Evolutionary conservation across 179 eudicot genomes (phyloP), one percentile per base, ranked within the genome.

Genomic region (Spergularia azorica): DNA sequence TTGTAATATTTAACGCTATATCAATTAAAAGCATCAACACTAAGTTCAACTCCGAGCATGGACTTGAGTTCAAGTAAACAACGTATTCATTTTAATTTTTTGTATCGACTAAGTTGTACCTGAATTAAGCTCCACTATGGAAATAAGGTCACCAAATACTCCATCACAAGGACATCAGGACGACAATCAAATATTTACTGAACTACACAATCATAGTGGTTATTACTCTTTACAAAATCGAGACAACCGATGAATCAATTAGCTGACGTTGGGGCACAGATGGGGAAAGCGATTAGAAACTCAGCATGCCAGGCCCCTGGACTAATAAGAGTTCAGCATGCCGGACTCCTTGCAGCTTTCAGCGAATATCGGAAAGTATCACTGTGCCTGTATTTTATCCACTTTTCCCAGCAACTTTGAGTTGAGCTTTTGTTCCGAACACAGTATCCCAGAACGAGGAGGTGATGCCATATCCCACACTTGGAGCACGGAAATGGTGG

Each of bases 391-490:
- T 4, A 48, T 21, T 5, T 66, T 50, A 70, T 68, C 75, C 73
- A 50, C 51, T 58, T 74, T 75, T 78, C 72, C 78, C 76, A 70
- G 65, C 75, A 15, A 75, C 68, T 71, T 84, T 78, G n/a, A 84
- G 73, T 63, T 70, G 87, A 54, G 97, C 89, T 41, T 84, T 84
- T 67, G 97, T 92, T 51, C 97, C 90, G 51, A 92, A 92, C 26
- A 88, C 87, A 68, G 63, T 83, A 60, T 92, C 95, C 97, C 97
- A 92, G 11, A 92, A 76, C 5, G 84, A 63, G 9, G 95, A 88
- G n/a, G 97, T 92, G 63, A 92, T 88, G 17, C 97, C 97, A 36
- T 86, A 92, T 17, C 97, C 97, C 82, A 80, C 86, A 71, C 81
- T 81, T 54, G 84, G 95, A 77, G 80, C 74, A 63, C 88, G 79